Conservation (phyloP, 345 rosid species). For the Erucastrum elatum region DNA sequence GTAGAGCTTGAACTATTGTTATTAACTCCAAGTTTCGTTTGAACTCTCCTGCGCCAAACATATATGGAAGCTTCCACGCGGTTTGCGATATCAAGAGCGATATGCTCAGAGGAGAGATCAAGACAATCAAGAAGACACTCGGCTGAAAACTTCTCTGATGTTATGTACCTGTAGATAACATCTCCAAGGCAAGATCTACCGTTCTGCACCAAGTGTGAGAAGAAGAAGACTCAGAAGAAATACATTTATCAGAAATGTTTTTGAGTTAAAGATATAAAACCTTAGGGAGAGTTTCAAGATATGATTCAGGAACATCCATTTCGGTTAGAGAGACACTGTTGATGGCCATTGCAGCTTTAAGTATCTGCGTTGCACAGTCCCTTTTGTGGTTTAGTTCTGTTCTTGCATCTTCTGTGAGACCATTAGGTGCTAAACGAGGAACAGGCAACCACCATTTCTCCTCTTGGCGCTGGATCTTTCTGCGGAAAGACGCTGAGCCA, state of each 20-base stretch:
- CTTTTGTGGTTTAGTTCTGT: conserved; percentile 72
- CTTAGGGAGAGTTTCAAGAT: conserved; percentile 87
- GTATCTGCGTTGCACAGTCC: conserved; percentile 78
- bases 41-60: conserved; percentile 74
- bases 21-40: conserved; percentile 51
- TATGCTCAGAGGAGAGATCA: conserved; percentile 85
- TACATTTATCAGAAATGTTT: not conserved
- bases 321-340: conserved; percentile 67
- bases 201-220: conserved; percentile 50
- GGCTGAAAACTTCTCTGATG: conserved; percentile 80
- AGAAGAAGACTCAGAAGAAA: not conserved
- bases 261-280: conserved; percentile 31
- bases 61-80: conserved; percentile 85
- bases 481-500: conserved; percentile 83
- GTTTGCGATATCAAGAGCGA: conserved; percentile 84
- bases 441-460: conserved; percentile 99
- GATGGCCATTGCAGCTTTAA: conserved; percentile 97
- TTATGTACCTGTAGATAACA: conserved; percentile 70
- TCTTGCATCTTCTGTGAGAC: conserved; percentile 76
- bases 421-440: conserved; percentile 82
- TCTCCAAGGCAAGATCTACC: conserved; percentile 91
- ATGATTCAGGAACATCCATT: conserved; percentile 93
- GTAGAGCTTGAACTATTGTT: conserved; percentile 49
- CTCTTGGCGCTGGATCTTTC: conserved; percentile 76
- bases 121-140: conserved; percentile 88